A percentile compares a stretch with the other conserved stretches of the same genome.
Evolutionary conservation across 352 stramenopile species (phyloP).

Genomic region (Globisporangium acanthophoron): DNA sequence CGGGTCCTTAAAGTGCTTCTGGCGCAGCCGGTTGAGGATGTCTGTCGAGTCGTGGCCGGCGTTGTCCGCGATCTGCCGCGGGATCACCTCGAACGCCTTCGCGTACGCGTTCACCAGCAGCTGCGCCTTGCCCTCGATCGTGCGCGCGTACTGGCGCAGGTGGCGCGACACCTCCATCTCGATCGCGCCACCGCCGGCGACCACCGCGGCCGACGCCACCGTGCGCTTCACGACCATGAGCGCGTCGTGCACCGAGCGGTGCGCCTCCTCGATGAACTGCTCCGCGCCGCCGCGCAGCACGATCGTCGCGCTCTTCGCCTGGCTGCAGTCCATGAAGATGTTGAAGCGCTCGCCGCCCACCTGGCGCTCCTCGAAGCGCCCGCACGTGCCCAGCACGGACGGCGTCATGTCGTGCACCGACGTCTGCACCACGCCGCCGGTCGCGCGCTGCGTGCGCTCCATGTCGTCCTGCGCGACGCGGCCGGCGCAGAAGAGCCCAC

Average conservation of each 20-base stretch:
- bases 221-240: constrained; percentile 98
- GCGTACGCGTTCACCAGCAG: constrained; percentile 95
- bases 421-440: constrained; percentile 92
- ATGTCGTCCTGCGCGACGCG: constrained; percentile 97
- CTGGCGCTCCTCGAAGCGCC: constrained; percentile 96
- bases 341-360: constrained; percentile 98
- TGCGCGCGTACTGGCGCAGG: constrained; percentile 90
- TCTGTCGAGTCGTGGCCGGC: constrained; percentile 98
- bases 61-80: constrained; percentile 97
- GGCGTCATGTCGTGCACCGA: constrained; percentile 90
- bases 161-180: constrained; percentile 92
- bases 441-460: constrained; percentile 94
- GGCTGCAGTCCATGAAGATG: constrained; percentile 96
- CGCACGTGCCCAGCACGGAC: constrained; percentile 93
- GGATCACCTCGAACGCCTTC: constrained; percentile 98
- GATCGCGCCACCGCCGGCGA: constrained; percentile 90
- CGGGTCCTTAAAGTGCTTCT: constrained; percentile 94
- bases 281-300: constrained; percentile 96
- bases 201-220: constrained; percentile 88
- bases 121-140: constrained; percentile 97
- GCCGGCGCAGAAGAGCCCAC: constrained; percentile 96
- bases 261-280: constrained; percentile 98
- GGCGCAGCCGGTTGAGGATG: constrained; percentile 95
- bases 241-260: constrained; percentile 97
- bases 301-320: constrained; percentile 95